A percentile compares a stretch with the other conserved stretches of the same genome.
Conservation (phyloP, 768 basidiomycete species). For the Multifurca ochricompacta region DNA sequence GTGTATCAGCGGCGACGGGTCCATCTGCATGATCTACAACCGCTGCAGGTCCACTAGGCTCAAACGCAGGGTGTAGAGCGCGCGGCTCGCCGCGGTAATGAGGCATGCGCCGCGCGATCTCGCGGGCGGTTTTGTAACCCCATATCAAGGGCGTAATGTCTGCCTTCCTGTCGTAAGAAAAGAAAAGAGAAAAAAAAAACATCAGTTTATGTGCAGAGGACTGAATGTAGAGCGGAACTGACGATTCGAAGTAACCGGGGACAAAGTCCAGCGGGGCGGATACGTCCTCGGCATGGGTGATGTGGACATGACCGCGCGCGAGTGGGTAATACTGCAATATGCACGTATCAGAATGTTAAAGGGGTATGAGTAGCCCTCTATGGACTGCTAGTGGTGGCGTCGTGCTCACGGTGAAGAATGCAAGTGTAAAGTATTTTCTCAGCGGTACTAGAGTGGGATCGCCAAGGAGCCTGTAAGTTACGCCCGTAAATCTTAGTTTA, state of each 20-base stretch:
- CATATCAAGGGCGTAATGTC: conserved; percentile 38
- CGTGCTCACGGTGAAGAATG: conserved; percentile 3
- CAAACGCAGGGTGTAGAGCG: conserved; percentile 27
- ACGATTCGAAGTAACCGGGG: conserved; percentile 31
- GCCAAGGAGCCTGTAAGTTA: conserved; percentile 14
- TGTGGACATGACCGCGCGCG: conserved; percentile 23
- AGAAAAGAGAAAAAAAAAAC: neutral
- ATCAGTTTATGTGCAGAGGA: conserved; percentile 21
- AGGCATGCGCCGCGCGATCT: conserved; percentile 47
- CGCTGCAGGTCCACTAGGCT: conserved; percentile 25
- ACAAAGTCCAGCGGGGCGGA: conserved; percentile 23
- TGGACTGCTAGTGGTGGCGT: neutral
- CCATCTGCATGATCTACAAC: conserved; percentile 4
- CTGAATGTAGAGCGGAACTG: conserved; percentile 35
- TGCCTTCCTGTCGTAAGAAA: too few relatives aligned
- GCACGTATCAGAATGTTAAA: neutral
- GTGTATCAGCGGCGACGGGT: conserved; percentile 23
- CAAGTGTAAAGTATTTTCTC: conserved; percentile 22
- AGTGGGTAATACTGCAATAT: conserved; percentile 20
- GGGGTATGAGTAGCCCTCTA: neutral
- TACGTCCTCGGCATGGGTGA: conserved; percentile 20
- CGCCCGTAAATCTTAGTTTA: neutral
- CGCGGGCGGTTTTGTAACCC: conserved; percentile 47
- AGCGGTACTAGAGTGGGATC: conserved; percentile 8
- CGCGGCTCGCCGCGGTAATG: conserved; percentile 29